Evolutionary conservation across 108 stramenopile species (phyloP), one percentile per base, ranked within the genome.

Genomic region (Nitzschia putrida): DNA sequence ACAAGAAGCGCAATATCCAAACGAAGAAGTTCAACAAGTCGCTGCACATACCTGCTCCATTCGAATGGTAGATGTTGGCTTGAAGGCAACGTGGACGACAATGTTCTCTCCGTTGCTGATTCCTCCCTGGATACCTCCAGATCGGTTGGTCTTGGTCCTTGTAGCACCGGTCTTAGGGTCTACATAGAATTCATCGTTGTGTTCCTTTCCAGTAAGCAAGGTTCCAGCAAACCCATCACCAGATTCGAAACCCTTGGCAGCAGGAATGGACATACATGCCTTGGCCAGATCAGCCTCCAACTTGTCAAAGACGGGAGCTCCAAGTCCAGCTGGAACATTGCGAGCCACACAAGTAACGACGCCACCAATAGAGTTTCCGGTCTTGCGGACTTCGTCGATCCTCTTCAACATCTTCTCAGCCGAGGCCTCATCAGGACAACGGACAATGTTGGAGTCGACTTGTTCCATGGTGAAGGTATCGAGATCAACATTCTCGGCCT

Each of bases 241-340:
- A 20, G 96, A 93, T 79, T 99, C 99, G 73, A 99, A 99, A 42
- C 99, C 99, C 81, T 99, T 99, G 58, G 97, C 95, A 29, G 97
- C 99, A 49, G 99, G 99, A 69, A 99, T 93, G 24, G 95, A 96
- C 97, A 99, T 90, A 81, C 97, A 97, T 21, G 97, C 99, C 90
- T 99, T 98, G 66, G 99, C 99, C 50, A 99, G 81, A 58, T 97
- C 95, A 18, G 99, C 99, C 71, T 99, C 99, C 25, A 98, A 83
- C 79, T 99, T 99, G 83, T 99, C 99, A 78, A 99, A 99, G 21
- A 97, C 97, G 3, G 99, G 99, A 21, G 90, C 77, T 26, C 99
- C 99, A 9, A 97, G 71, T 23, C 99, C 97, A 8, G 96, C 88
- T 7, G 97, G 97, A 21, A 99, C 97, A 77, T 95, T 95, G 26